Evolutionary conservation across 805 yeast genomes (phyloP), one percentile per base, ranked within the genome.

Genomic region (Candida boleticola): DNA sequence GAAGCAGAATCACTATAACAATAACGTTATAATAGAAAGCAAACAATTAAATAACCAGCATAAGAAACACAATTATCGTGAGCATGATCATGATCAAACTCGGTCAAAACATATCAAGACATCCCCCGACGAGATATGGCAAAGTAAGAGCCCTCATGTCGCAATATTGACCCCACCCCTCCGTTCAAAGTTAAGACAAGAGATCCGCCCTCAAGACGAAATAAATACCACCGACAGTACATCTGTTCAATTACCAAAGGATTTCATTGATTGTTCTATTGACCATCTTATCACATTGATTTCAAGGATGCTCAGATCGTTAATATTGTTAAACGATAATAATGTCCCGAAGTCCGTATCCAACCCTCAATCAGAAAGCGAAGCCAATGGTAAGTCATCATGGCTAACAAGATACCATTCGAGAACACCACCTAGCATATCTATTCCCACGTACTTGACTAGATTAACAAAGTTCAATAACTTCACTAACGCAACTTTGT

Each of bases 401-500:
- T 63, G 68, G 34, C 72, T 93, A 40, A 92, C 99, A 1, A 70
- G 98, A 49, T 92, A 92, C 61, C 99, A 92, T 61, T 89, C 97
- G 3, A 74, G 97, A 47, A 82, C 92, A 0, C 96, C 97, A 3
- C 98, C 99, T 0, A 77, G 77, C 14, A 92, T 92, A 34, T 83
- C 96, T 4, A 79, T 89, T 13, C 77, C 76, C 49, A 86, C 85
- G 41, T 92, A 92, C 54, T 63, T 90, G 34, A 64, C 82, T 36
- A 74, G 98, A 52, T 68, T 92, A 37, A 76, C 92, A 5, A 84
- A 86, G 52, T 92, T 86, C 62, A 89, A 96, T 44, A 81, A 88
- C 36, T 70, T 93, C 44, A 96, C 89, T 50, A 85, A 85, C 47
- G 85, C 95, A 3, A 85, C 92, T 1, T 67, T 92, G 29, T 69